Evolutionary conservation across 2,329 filamentous ascomycete species (phyloP).

Genomic region (Mycosphaerelloides madeirae): DNA sequence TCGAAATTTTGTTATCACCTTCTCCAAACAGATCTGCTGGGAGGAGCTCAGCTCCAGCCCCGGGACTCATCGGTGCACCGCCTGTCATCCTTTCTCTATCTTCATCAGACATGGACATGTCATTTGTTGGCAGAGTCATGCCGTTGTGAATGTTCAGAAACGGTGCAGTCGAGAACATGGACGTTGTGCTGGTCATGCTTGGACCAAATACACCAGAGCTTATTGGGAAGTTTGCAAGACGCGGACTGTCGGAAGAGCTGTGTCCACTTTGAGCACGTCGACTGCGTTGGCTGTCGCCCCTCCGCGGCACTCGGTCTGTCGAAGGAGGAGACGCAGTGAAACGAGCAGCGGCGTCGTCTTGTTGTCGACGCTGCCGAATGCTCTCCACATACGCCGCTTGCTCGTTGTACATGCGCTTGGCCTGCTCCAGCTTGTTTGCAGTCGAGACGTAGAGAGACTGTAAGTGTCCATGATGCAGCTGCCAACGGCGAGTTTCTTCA

Average conservation of each 20-base stretch:
- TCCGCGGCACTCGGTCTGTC: constrained; percentile 19
- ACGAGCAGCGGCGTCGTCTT: constrained; percentile 26
- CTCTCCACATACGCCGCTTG: constrained; percentile 26
- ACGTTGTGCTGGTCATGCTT: constrained; percentile 45
- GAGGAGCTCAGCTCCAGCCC: constrained; percentile 63
- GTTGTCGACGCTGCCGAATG: constrained; percentile 26
- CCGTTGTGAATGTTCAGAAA: constrained; percentile 58
- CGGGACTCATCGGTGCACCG: constrained; percentile 70
- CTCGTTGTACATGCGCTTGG: constrained; percentile 44
- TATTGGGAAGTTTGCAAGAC: constrained; percentile 22
- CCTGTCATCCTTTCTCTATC: constrained; percentile 58
- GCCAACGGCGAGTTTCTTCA: constrained; percentile 39
- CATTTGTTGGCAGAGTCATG: constrained; percentile 50
- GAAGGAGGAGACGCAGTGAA: constrained; percentile 22
- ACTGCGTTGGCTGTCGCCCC: constrained; percentile 39
- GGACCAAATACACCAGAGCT: constrained; percentile 33
- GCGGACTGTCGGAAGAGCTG: constrained; percentile 27
- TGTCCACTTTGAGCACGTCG: constrained; percentile 35
- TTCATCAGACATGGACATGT: constrained; percentile 53
- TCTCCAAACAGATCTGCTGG: constrained; percentile 57
- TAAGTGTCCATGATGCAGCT: constrained; percentile 30
- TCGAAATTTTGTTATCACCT: constrained; percentile 22
- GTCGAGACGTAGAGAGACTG: constrained; percentile 30
- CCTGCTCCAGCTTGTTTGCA: constrained; percentile 29
- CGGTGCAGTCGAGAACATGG: constrained; percentile 47